phyloP scores from a whole-genome alignment of 768 basidiomycete species.

The Galerina sulciceps region DNA sequence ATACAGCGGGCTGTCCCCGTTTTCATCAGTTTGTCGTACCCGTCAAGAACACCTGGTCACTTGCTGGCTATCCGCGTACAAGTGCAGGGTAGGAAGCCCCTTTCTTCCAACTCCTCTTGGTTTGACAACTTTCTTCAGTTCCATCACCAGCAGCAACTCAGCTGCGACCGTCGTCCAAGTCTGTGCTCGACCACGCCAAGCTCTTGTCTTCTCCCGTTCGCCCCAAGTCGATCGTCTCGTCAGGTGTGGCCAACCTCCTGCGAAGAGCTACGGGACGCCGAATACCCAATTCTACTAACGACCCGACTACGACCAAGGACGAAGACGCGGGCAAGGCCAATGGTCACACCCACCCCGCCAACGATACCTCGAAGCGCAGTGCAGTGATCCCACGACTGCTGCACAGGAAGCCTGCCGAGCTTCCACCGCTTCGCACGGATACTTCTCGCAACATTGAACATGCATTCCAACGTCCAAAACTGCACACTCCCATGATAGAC shows the following conservation, averaged over 20 bases:
- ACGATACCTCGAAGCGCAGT: constrained; percentile 30
- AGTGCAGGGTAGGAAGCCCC: not conserved
- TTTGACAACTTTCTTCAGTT: constrained; percentile 2
- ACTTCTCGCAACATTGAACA: constrained; percentile 21
- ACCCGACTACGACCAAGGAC: constrained; percentile 24
- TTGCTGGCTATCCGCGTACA: constrained; percentile 21
- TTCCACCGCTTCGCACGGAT: constrained; percentile 31
- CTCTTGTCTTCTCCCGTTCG: constrained; percentile 18
- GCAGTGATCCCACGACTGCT: constrained; percentile 34
- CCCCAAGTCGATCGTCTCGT: constrained; percentile 30
- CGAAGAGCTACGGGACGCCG: constrained; percentile 42
- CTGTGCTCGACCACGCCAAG: constrained; percentile 10
- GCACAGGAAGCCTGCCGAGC: constrained; percentile 34
- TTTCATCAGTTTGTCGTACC: too few species aligned
- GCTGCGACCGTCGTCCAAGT: constrained; percentile 3
- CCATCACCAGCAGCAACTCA: constrained; percentile 4
- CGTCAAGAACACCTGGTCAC: too few species aligned
- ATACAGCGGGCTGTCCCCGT: too few species aligned
- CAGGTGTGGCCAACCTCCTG: constrained; percentile 39
- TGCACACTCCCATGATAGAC: not conserved
- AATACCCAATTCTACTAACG: constrained; percentile 21
- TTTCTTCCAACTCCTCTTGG: not conserved
- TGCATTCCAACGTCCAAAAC: constrained; percentile 2
- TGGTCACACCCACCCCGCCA: not conserved
- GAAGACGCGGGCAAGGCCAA: constrained; percentile 14